Evolutionary conservation across 2,329 filamentous ascomycete genomes (phyloP), one percentile per base, ranked within the genome.

Genomic region (Paecilomyces dactylethromorphus): DNA sequence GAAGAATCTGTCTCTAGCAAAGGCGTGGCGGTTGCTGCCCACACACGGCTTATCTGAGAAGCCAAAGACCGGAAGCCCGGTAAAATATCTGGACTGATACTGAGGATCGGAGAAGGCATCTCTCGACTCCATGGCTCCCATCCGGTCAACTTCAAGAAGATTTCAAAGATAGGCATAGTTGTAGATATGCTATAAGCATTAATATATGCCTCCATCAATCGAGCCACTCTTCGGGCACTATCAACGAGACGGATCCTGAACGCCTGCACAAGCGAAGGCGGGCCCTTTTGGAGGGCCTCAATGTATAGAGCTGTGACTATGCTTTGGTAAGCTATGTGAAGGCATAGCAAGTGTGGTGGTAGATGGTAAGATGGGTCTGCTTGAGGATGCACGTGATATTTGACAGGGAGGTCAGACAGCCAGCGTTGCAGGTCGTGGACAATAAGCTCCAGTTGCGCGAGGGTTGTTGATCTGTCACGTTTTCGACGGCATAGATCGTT

Each of bases 141-240:
- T 71, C 73, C 67, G 15, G 71, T 70, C 57, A 69, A 69, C 45
- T 68, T 72, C 29, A 77, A 65, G 24, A 75, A 71, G 62, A 73
- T 71, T 22, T 76, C 76, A 57, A 76, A 76, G 0, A 71, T 82
- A 58, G 70, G 76, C 61, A 62, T 73, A 55, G 66, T 74, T 54
- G 70, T 76, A 35, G 67, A 75, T 58, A 72, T 71, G 31, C 75
- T 74, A 60, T 74, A 76, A 15, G 67, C 71, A 45, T 78, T 74
- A 68, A 79, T 66, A 60, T 75, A 70, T 60, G 65, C 62, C 26
- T 70, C 66, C 11, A 74, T 63, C 5, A 74, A 63, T 12, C 73
- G 68, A 51, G 71, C 69, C 3, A 72, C 72, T 54, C 73, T 72
- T 54, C 72, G 66, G 0, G 71, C 73, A 56, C 69, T 69, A 26